Evolutionary conservation across 202 grass and related monocot species (phyloP).

Genomic region (Digitaria exilis): DNA sequence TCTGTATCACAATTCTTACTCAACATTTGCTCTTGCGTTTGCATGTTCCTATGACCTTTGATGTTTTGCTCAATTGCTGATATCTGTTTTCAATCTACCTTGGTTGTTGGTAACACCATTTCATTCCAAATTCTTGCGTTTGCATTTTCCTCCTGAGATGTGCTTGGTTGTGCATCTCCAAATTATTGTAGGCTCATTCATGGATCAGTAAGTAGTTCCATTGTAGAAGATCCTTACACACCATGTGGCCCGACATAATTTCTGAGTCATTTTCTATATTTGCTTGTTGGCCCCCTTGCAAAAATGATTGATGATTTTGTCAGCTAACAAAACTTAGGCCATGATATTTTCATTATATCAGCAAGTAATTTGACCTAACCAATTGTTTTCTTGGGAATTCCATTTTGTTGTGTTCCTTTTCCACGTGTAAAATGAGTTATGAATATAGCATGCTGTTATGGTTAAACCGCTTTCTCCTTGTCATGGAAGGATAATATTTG

Average conservation of each 20-base stretch:
- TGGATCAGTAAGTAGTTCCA: constrained; percentile 1
- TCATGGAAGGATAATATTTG: constrained; percentile 16
- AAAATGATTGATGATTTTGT: background rate
- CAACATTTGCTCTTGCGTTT: background rate
- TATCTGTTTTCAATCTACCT: background rate
- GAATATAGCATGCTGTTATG: background rate
- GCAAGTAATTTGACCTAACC: background rate
- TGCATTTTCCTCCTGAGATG: background rate
- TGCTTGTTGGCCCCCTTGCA: background rate
- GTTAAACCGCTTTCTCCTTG: background rate
- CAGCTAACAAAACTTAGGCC: background rate
- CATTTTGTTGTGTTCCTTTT: background rate
- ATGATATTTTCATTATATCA: constrained; percentile 11
- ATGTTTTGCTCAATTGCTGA: background rate
- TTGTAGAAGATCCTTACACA: constrained; percentile 6
- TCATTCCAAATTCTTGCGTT: background rate
- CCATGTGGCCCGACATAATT: background rate
- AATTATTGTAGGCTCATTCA: constrained; percentile 20
- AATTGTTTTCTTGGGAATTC: background rate
- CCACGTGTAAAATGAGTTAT: background rate
- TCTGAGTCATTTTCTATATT: constrained; percentile 2
- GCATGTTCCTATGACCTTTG: constrained; percentile 4
- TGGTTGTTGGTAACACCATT: constrained; percentile 1
- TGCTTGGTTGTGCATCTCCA: background rate
- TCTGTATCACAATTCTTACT: constrained; percentile 6